Percentiles rank a stretch among this genome's conserved stretches.
Evolutionary conservation across 2,329 filamentous ascomycete species (phyloP).

Genomic region (Fusarium sp.): DNA sequence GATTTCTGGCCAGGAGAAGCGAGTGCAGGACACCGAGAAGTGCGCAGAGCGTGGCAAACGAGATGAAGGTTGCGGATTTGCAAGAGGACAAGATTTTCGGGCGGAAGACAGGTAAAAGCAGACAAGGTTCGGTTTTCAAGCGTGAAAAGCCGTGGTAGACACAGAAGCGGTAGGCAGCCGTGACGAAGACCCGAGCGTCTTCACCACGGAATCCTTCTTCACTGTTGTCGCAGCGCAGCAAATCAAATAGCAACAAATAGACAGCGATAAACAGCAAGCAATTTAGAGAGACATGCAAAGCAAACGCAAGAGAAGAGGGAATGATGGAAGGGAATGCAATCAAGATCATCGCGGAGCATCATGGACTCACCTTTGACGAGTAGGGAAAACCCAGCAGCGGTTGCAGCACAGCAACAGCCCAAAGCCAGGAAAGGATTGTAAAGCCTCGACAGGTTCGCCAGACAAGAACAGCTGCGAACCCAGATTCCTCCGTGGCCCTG

Average conservation of each 20-base stretch:
- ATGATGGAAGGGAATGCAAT: constrained; percentile 12
- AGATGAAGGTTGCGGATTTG: constrained; percentile 4
- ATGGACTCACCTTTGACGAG: constrained; percentile 39
- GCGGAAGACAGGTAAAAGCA: constrained; percentile 12
- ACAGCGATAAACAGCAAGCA: constrained; percentile 1
- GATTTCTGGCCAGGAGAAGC: constrained; percentile 6
- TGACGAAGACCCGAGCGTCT: constrained; percentile 19
- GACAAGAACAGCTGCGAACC: constrained; percentile 32
- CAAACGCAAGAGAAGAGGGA: background rate
- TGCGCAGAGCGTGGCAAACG: constrained; percentile 6
- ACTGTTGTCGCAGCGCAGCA: constrained; percentile 9
- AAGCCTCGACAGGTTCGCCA: constrained; percentile 24
- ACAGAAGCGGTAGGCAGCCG: constrained; percentile 17
- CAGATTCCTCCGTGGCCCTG: constrained; percentile 36
- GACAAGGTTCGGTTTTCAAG: constrained; percentile 17
- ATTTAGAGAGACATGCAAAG: background rate
- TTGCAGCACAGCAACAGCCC: constrained; percentile 30
- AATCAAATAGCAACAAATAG: constrained; percentile 6
- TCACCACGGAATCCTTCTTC: constrained; percentile 22
- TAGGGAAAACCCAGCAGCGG: constrained; percentile 22
- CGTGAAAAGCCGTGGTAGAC: constrained; percentile 19
- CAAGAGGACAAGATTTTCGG: constrained; percentile 3
- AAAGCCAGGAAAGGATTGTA: constrained; percentile 21
- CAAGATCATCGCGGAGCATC: constrained; percentile 28
- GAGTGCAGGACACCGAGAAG: constrained; percentile 25